Evolutionary conservation across 495 filamentous ascomycete species (phyloP).

Genomic region (Penicillium ucsense): DNA sequence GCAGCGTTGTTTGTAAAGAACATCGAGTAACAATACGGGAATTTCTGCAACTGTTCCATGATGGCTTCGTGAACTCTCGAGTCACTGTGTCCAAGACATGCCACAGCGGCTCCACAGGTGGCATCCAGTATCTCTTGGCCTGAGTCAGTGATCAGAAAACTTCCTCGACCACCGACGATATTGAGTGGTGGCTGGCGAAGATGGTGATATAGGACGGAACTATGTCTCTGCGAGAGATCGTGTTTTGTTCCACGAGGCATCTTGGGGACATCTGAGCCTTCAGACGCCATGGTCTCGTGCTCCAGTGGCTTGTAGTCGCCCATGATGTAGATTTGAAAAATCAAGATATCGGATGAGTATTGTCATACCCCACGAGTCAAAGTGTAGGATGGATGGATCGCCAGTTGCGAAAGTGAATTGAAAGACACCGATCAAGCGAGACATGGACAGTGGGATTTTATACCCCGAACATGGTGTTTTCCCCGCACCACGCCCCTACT

Average conservation of each 20-base stretch:
- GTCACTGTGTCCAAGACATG: slow-evolving; percentile 29
- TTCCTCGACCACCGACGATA: slow-evolving; percentile 13
- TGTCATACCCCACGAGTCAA: too few relatives aligned
- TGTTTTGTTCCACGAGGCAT: neutral
- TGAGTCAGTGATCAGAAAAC: slow-evolving; percentile 9
- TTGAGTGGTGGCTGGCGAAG: slow-evolving; percentile 13
- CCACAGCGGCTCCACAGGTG: slow-evolving; percentile 30
- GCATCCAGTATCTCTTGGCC: slow-evolving; percentile 13
- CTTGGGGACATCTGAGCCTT: neutral
- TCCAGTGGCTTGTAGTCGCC: slow-evolving; percentile 13
- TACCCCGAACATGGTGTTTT: too few relatives aligned
- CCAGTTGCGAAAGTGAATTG: too few relatives aligned
- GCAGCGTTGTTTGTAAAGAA: slow-evolving; percentile 32
- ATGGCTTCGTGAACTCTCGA: slow-evolving; percentile 32
- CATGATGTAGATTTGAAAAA: slow-evolving; percentile 5
- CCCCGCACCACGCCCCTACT: too few relatives aligned
- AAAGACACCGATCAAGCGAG: too few relatives aligned
- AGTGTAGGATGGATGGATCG: too few relatives aligned
- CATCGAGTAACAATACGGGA: slow-evolving; percentile 38
- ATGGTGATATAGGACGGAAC: slow-evolving; percentile 17
- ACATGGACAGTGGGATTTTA: too few relatives aligned
- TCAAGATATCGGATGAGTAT: too few relatives aligned
- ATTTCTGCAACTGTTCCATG: slow-evolving; percentile 24
- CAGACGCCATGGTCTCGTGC: neutral
- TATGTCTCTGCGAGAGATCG: neutral